Base-by-base conservation (phyloP, 441 rosid species). In the Gossypium aridum region DNA sequence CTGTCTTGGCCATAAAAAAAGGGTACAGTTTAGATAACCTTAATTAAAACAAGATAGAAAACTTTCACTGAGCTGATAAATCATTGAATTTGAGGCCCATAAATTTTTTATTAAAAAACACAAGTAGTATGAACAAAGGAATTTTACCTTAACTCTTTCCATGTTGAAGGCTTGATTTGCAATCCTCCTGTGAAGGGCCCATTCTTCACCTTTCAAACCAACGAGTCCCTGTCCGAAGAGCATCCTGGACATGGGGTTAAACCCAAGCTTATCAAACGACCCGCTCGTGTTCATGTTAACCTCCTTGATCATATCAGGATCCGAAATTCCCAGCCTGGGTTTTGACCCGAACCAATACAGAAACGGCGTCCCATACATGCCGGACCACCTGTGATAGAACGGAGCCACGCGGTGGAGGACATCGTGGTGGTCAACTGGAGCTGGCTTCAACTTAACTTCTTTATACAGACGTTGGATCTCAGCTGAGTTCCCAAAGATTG, bases 161-260 rank as follows among this genome's bases (percentile, higher is more conserved):
- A 81, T 78, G 2, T 53, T 77, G 55, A 91, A 88, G 76, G 95
- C 95, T 77, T 85, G 93, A 75, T 78, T 84, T 0, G 87, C 76
- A 65, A 90, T 87, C 82, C 89, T 73, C 78, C 95, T 77, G 16
- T 88, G 97, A 2, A 84, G 55, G 13, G 87, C 88, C 96, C 97
- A 94, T 77, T 84, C 82, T 45, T 84, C 77, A 2, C 96, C 97
- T 6, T 72, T 71, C 45, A 94, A 86, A 39, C 86, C 93, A 70
- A 85, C 83, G 51, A 94, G 88, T 23, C 98, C 97, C 25, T 84
- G 83, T 10, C 85, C 91, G 23, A 88, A 86, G 2, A 94, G 89
- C 76, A 62, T 71, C 81, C 54, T 85, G 17, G 91, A 76, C 85
- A 78, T 80, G 25, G 94, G 93, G 75, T 88, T 84, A 25, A 2